Conservation (phyloP, 768 basidiomycete genomes). For the Suillus plorans region DNA sequence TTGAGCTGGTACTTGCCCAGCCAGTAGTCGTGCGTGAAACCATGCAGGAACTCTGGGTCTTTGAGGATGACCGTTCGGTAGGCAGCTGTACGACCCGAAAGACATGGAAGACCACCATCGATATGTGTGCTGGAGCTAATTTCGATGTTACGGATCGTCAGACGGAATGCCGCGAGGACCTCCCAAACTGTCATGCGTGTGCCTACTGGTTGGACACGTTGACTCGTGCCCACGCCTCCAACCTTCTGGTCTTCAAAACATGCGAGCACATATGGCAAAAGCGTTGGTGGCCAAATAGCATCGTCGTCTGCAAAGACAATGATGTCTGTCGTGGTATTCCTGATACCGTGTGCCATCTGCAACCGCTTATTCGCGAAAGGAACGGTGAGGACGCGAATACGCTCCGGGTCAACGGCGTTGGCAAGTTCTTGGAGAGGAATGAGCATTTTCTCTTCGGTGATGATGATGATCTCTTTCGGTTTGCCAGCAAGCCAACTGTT, state of each 20-base stretch:
- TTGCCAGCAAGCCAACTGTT: slow-evolving; percentile 90
- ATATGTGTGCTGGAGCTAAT: slow-evolving; percentile 88
- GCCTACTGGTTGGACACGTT: slow-evolving; percentile 83
- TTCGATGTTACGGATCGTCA: slow-evolving; percentile 93
- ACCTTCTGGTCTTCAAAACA: slow-evolving; percentile 95
- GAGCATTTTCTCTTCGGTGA: slow-evolving; percentile 87
- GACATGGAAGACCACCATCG: slow-evolving; percentile 88
- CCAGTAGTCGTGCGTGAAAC: slow-evolving; percentile 95
- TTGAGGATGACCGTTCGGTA: slow-evolving; percentile 94
- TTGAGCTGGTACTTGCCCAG: slow-evolving; percentile 92
- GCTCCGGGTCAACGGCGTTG: slow-evolving; percentile 78
- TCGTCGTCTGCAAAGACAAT: slow-evolving; percentile 96
- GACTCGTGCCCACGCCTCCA: slow-evolving; percentile 89
- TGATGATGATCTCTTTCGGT: slow-evolving; percentile 79
- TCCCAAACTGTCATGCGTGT: slow-evolving; percentile 90
- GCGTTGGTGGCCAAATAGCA: slow-evolving; percentile 92
- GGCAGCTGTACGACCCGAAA: slow-evolving; percentile 91
- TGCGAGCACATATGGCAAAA: slow-evolving; percentile 85
- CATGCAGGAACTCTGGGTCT: slow-evolving; percentile 89
- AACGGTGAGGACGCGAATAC: slow-evolving; percentile 85
- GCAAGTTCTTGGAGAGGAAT: slow-evolving; percentile 88
- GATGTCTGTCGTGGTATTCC: slow-evolving; percentile 87
- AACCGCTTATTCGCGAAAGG: slow-evolving; percentile 93
- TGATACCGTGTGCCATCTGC: slow-evolving; percentile 93
- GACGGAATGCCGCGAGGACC: slow-evolving; percentile 88